Conservation (phyloP, 2,329 filamentous ascomycete species). For the Diplocarpon mali region DNA sequence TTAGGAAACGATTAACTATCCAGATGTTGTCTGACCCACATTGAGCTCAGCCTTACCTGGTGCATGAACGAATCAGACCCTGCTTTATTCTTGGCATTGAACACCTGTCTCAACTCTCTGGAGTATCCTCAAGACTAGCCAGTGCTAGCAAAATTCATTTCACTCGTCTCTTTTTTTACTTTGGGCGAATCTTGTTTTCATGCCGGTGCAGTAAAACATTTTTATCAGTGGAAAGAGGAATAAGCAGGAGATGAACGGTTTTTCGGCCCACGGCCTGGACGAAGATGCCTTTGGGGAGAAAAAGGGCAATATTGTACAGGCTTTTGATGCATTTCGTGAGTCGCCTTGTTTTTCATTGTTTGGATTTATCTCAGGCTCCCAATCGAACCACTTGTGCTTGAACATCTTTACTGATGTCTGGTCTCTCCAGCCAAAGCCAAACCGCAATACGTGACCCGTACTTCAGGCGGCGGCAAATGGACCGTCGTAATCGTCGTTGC, state of each 20-base stretch:
- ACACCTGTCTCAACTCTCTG: background rate
- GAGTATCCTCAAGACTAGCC: background rate
- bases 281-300: constrained; percentile 74
- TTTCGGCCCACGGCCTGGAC: constrained; percentile 56
- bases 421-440: constrained; percentile 73
- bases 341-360: constrained; percentile 17
- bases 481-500: constrained; percentile 71
- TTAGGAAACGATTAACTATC: no score
- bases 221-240: constrained; percentile 1
- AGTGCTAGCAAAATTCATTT: no score
- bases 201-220: constrained; percentile 4
- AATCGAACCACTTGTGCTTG: background rate
- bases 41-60: no score
- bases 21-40: no score
- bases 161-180: background rate
- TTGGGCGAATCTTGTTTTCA: constrained; percentile 6
- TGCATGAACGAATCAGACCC: no score
- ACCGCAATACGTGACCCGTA: constrained; percentile 78
- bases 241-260: constrained; percentile 56
- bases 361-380: background rate
- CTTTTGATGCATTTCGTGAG: constrained; percentile 96
- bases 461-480: constrained; percentile 84
- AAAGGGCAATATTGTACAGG: constrained; percentile 57
- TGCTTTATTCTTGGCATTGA: background rate
- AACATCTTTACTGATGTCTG: background rate